phyloP scores from a whole-genome alignment of 1,139 yeast genomes.

The Yamadazyma sp. region DNA sequence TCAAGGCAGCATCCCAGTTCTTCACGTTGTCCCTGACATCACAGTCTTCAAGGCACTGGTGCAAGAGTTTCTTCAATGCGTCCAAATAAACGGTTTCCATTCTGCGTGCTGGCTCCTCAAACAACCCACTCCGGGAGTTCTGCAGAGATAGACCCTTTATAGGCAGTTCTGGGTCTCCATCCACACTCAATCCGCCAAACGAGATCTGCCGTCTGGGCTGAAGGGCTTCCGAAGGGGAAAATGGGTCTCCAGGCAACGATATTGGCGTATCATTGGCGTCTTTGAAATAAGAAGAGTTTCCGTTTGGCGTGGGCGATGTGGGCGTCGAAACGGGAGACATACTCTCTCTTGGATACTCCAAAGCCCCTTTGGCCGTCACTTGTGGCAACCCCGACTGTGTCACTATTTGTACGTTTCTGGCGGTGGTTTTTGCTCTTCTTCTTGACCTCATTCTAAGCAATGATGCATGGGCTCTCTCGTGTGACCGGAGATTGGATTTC shows the following conservation, averaged over 20 bases:
- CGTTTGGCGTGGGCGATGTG: constrained; percentile 15
- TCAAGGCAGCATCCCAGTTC: constrained; percentile 40
- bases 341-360: constrained; percentile 15
- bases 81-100: constrained; percentile 20
- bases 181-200: constrained; percentile 10
- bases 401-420: constrained; percentile 30
- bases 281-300: constrained; percentile 9
- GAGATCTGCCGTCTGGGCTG: constrained; percentile 12
- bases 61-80: constrained; percentile 39
- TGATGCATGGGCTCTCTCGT: constrained; percentile 68
- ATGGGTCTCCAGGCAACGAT: constrained; percentile 1
- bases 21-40: constrained; percentile 39
- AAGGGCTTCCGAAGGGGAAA: constrained; percentile 4
- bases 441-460: constrained; percentile 61
- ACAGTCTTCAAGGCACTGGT: constrained; percentile 67
- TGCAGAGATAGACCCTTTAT: constrained; percentile 1
- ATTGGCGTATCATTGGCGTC: constrained; percentile 1
- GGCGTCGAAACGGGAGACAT: constrained; percentile 22
- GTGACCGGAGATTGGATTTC: constrained; percentile 39
- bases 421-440: constrained; percentile 50
- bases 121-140: constrained; percentile 7
- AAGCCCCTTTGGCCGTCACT: constrained; percentile 21
- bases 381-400: constrained; percentile 15
- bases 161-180: constrained; percentile 8
- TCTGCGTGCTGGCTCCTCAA: constrained; percentile 10